Evolutionary conservation across 2,329 filamentous ascomycete species (phyloP).

Genomic region (Arthroderma sp.): DNA sequence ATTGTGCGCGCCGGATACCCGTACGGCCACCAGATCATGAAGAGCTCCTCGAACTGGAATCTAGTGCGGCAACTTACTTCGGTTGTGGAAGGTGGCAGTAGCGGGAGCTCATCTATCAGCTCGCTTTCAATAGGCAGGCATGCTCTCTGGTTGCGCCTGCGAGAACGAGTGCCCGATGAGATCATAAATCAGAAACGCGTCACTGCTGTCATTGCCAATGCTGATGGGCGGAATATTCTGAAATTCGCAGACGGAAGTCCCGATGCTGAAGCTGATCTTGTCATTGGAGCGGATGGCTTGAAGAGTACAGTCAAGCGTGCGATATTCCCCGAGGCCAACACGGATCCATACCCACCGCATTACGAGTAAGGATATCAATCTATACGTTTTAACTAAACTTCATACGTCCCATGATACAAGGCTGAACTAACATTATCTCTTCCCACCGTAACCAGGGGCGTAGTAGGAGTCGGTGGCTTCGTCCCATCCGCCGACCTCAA

Average conservation of each 20-base stretch:
- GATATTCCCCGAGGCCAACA: slow-evolving; percentile 22
- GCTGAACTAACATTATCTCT: background rate
- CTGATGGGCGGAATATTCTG: slow-evolving; percentile 17
- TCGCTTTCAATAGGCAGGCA: slow-evolving; percentile 27
- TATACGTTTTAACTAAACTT: background rate
- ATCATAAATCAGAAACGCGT: slow-evolving; percentile 24
- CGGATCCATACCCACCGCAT: slow-evolving; percentile 25
- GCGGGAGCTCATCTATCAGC: slow-evolving; percentile 14
- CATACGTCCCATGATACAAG: background rate
- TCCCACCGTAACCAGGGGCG: slow-evolving; percentile 17
- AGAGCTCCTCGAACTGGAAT: slow-evolving; percentile 22
- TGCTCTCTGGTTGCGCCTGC: slow-evolving; percentile 26
- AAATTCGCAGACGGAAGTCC: slow-evolving; percentile 23
- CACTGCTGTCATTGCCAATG: slow-evolving; percentile 15
- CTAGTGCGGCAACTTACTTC: slow-evolving; percentile 18
- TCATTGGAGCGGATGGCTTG: slow-evolving; percentile 33
- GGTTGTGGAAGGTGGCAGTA: slow-evolving; percentile 1
- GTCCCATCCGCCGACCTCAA: slow-evolving; percentile 19
- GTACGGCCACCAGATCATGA: slow-evolving; percentile 20
- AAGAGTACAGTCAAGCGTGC: slow-evolving; percentile 24
- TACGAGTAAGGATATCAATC: slow-evolving; percentile 24
- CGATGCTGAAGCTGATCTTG: slow-evolving; percentile 25
- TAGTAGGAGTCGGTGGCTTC: slow-evolving; percentile 36
- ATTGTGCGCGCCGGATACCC: slow-evolving; percentile 24
- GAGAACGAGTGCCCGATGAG: slow-evolving; percentile 21